Conservation (phyloP, 345 rosid genomes). For the Abelmoschus esculentus region DNA sequence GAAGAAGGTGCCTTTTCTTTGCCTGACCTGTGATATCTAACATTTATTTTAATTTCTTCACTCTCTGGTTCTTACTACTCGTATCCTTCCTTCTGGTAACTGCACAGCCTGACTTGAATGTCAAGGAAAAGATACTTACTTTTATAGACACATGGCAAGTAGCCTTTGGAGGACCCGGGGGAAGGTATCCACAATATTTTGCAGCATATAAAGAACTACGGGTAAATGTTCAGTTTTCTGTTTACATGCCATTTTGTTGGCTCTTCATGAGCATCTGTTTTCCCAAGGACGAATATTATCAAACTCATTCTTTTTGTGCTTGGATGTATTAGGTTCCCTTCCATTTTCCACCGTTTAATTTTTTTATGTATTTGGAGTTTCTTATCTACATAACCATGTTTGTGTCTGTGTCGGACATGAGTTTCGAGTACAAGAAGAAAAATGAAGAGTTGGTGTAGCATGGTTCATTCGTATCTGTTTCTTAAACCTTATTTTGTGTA, state of each 20-base stretch:
- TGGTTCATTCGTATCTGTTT: background rate
- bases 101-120: slow-evolving; percentile 85
- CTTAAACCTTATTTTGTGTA: background rate
- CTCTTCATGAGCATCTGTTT: background rate
- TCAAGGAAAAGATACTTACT: slow-evolving; percentile 81
- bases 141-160: slow-evolving; percentile 46
- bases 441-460: background rate
- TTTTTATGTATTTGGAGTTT: background rate
- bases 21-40: background rate
- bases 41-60: slow-evolving; percentile 9
- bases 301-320: background rate
- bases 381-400: background rate
- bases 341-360: background rate
- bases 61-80: background rate
- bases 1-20: slow-evolving; percentile 59
- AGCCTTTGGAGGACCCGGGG: slow-evolving; percentile 77
- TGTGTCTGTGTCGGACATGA: background rate
- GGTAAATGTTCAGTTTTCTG: slow-evolving; percentile 12
- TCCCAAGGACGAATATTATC: background rate
- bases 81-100: slow-evolving; percentile 7
- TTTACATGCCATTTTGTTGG: background rate
- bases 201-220: slow-evolving; percentile 81
- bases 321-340: background rate
- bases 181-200: slow-evolving; percentile 81
- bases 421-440: background rate